phyloP scores from a whole-genome alignment of 2,329 filamentous ascomycete genomes.

The Nothopassalora personata region DNA sequence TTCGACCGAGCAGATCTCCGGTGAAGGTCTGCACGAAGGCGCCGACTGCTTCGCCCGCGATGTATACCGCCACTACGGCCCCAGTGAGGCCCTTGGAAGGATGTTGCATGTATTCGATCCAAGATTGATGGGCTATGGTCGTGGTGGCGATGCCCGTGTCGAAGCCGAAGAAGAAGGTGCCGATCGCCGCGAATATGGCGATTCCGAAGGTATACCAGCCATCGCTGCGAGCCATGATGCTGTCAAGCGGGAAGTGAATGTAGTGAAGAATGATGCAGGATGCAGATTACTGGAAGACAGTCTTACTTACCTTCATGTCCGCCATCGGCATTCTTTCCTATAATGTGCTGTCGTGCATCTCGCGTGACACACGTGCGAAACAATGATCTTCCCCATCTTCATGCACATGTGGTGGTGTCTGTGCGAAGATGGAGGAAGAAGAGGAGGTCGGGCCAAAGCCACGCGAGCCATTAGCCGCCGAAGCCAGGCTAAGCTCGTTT shows the following conservation, averaged over 20 bases:
- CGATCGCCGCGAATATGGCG: constrained; percentile 54
- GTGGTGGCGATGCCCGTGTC: constrained; percentile 58
- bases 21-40: constrained; percentile 48
- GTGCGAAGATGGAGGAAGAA: not conserved
- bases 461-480: not conserved
- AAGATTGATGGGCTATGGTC: constrained; percentile 56
- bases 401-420: not conserved
- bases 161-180: constrained; percentile 56
- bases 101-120: constrained; percentile 54
- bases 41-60: constrained; percentile 55
- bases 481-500: not conserved
- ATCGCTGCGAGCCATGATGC: constrained; percentile 7
- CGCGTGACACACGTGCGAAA: not conserved
- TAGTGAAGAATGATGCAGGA: not conserved
- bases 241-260: not conserved
- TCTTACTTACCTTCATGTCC: not conserved
- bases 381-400: not conserved
- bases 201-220: constrained; percentile 47
- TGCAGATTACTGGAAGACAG: not conserved
- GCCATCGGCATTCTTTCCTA: not conserved
- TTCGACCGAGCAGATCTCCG: constrained; percentile 44
- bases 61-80: constrained; percentile 53
- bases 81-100: constrained; percentile 53
- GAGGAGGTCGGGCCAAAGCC: not conserved
- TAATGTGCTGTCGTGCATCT: not conserved